Evolutionary conservation across 2,329 filamentous ascomycete species (phyloP).

Genomic region (Rhynchosporium agropyri): DNA sequence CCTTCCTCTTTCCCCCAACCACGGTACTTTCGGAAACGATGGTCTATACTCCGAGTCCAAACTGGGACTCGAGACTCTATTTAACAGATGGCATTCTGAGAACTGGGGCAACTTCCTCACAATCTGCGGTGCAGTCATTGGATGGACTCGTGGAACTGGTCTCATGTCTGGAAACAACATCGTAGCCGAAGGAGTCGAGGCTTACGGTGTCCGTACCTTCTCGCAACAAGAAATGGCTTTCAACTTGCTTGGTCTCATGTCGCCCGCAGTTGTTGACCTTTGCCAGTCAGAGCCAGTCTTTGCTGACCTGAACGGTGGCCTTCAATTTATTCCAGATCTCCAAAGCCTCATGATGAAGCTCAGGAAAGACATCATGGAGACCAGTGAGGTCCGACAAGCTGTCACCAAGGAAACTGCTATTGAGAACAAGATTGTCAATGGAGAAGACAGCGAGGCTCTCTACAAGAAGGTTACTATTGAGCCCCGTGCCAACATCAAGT

Average conservation of each 20-base stretch:
- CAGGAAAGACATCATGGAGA: conserved; percentile 92
- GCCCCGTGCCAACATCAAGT: conserved; percentile 97
- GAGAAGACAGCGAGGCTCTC: conserved; percentile 85
- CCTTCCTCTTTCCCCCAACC: conserved; percentile 93
- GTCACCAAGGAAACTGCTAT: conserved; percentile 95
- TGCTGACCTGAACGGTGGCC: conserved; percentile 94
- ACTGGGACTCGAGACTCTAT: conserved; percentile 92
- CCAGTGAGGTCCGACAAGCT: conserved; percentile 87
- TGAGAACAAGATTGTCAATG: conserved; percentile 97
- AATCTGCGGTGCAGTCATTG: conserved; percentile 96
- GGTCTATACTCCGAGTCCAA: conserved; percentile 99
- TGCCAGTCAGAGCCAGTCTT: conserved; percentile 96
- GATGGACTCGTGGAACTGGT: conserved; percentile 97
- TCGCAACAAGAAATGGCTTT: conserved; percentile 99
- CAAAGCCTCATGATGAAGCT: conserved; percentile 93
- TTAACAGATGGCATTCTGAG: conserved; percentile 98
- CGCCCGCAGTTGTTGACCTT: conserved; percentile 87
- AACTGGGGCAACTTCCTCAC: conserved; percentile 97
- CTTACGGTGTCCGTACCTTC: conserved; percentile 95
- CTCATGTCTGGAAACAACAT: conserved; percentile 98
- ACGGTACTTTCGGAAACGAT: conserved; percentile 97
- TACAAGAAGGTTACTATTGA: conserved; percentile 95
- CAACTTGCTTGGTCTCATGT: conserved; percentile 95
- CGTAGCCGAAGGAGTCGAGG: conserved; percentile 94
- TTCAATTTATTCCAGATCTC: conserved; percentile 95